Evolutionary conservation across 176 grass and related monocot species (phyloP), one percentile per base, ranked within the genome.

Genomic region (Aegilops umbellulata): DNA sequence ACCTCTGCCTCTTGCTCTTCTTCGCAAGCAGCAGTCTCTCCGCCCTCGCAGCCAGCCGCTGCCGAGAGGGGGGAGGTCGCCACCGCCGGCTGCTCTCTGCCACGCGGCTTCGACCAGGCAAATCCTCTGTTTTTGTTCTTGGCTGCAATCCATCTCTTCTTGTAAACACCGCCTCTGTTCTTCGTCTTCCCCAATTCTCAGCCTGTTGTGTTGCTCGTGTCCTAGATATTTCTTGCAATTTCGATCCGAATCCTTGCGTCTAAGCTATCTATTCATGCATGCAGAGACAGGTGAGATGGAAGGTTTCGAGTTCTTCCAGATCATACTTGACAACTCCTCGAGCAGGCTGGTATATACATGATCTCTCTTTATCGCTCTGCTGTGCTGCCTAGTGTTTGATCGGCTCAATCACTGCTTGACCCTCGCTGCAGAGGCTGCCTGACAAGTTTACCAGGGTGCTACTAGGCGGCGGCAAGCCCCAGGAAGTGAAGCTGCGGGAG

Each of bases 271-370:
- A 8, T 57, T 57, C 51, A 8, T 57, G 19, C 17, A 8, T 57
- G 53, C 53, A 22, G 53, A 0, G 53, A 57, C 19, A 57, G 16
- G 53, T 20, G 39, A 8, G 66, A 84, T 74, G 66, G 8, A 17
- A 68, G 29, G 41, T 19, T 55, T 80, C 31, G 81, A 89, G 58
- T 89, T 89, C 67, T 89, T 89, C 82, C 79, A 74, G 81, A 55
- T 89, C 67, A 68, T 84, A 16, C 66, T 89, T 23, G 81, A 82
- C 5, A 65, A 73, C 39, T 53, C 46, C 81, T 29, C 32, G 31
- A 72, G 63, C 39, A 71, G 70, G 16, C 82, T 89, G 65, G 87
- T 84, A 22, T 8, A 8, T 22, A 72, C 22, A 20, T 5, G 38
- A 24, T 53, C 16, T 65, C 27, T 13, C 36, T 22, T 35, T 7